Evolutionary conservation across 768 basidiomycete genomes (phyloP), one percentile per base, ranked within the genome.

Genomic region (Termitomyces eurrhizus): DNA sequence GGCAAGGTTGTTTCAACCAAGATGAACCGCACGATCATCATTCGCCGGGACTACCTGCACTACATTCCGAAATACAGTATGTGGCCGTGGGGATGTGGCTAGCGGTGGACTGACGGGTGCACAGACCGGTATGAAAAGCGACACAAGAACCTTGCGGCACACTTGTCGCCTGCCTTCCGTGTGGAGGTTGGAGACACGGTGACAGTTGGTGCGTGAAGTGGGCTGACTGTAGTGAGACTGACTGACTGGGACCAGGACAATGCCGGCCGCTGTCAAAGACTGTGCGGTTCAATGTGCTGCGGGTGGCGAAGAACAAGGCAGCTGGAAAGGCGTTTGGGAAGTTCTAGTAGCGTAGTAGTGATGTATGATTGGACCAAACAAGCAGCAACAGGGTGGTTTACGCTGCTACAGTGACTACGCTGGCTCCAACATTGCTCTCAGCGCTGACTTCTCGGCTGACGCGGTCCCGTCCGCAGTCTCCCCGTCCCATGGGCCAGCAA

Each of bases 211-310:
- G 68, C 67, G 90, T 87, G 7, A 44, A 46, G 44, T 29, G 29
- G 1, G 42, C 46, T 55, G 24, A 21, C 21, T 8, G 24, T 4
- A 2, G 8, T 33, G 44, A 16, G 14, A 29, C 24, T 52, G 41
- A 49, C 53, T 66, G 49, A 67, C 52, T 29, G 18, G 1, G 7
- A 5, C 2, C 68, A 94, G 94, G 95, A 39, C 97, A 99, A 86
- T 99, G 97, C 83, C 90, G 97, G 74, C 97, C 97, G 68, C 78
- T 98, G 70, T 98, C 97, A 63, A 99, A 99, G 80, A 98, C 96
- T 37, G 93, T 98, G 70, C 92, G 97, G 54, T 99, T 99, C 89
- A 99, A 99, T 79, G 97, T 99, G 61, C 77, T 98, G 73, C 90
- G 95, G 70, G 96, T 99, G 75, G 75, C 87, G 66, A 93, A 90